These are phyloP conservation scores for Mycena epipterygia DNA, from an alignment of 768 basidiomycete species.

Conservation along the genomic window DNA sequence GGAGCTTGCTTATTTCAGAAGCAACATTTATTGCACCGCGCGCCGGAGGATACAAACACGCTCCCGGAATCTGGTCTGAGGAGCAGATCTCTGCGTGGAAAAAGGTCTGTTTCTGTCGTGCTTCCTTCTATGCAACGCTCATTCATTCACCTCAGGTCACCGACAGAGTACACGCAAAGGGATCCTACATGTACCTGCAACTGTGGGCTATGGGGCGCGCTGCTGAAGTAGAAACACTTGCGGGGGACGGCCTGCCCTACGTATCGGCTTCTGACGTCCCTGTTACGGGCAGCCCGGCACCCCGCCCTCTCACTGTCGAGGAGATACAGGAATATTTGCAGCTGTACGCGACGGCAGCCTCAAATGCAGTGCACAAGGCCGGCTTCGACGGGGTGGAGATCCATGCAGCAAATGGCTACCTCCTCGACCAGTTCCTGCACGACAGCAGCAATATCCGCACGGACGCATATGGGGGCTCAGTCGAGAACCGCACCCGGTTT, in stretches of 20 bases:
- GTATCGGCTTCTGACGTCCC: conserved; percentile 45
- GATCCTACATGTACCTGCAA: conserved; percentile 57
- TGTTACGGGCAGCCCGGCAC: conserved; percentile 22
- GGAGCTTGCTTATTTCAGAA: conserved; percentile 54
- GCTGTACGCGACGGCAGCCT: conserved; percentile 60
- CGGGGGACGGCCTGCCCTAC: conserved; percentile 42
- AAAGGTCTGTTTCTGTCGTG: conserved; percentile 40
- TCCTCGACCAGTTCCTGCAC: conserved; percentile 59
- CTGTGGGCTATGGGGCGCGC: conserved; percentile 63
- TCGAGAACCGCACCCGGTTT: conserved; percentile 13
- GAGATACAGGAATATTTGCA: conserved; percentile 53
- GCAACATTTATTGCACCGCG: conserved; percentile 50
- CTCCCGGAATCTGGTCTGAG: conserved; percentile 57
- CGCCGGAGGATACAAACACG: conserved; percentile 49
- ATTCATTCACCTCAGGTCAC: conserved; percentile 15
- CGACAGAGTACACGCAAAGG: conserved; percentile 34
- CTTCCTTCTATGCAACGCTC: neutral
- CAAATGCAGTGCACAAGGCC: conserved; percentile 58
- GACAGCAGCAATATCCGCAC: conserved; percentile 4
- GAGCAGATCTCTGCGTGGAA: conserved; percentile 65
- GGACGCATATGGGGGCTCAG: conserved; percentile 3
- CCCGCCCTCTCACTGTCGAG: conserved; percentile 48
- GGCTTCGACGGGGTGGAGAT: too few relatives aligned
- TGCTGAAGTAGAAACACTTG: conserved; percentile 43
- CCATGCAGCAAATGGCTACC: conserved; percentile 49